These are phyloP conservation scores for Chlamydomonas incerta DNA, from an alignment of 139 green algal genomes.

Conservation along the genomic window DNA sequence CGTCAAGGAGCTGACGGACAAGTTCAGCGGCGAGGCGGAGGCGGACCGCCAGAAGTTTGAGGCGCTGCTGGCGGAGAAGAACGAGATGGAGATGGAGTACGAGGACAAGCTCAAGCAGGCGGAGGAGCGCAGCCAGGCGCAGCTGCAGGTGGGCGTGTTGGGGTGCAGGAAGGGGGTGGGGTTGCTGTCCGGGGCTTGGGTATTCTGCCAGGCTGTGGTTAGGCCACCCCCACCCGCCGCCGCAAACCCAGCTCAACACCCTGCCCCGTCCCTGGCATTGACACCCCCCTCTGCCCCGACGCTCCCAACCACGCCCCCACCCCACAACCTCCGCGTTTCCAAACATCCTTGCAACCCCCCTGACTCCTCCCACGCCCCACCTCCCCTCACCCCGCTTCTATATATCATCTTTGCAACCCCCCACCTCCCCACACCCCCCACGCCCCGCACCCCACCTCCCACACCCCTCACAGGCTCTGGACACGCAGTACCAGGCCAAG, in stretches of 20 bases:
- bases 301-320: too few relatives aligned
- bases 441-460: slow-evolving; percentile 66
- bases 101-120: slow-evolving; percentile 81
- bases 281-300: too few relatives aligned
- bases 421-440: slow-evolving; percentile 62
- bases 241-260: too few relatives aligned
- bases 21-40: slow-evolving; percentile 79
- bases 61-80: slow-evolving; percentile 83
- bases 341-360: too few relatives aligned
- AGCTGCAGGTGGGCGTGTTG: slow-evolving; percentile 38
- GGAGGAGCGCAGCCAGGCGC: slow-evolving; percentile 71
- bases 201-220: too few relatives aligned
- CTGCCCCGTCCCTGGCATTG: too few relatives aligned
- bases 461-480: slow-evolving; percentile 58
- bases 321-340: too few relatives aligned
- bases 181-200: too few relatives aligned
- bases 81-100: slow-evolving; percentile 76
- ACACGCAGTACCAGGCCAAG: slow-evolving; percentile 87
- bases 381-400: not conserved
- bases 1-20: slow-evolving; percentile 88
- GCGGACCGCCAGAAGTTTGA: slow-evolving; percentile 81
- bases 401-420: not conserved
- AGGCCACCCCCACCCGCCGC: too few relatives aligned
- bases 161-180: not conserved
- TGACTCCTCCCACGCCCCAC: too few relatives aligned